Evolutionary conservation across 192 early-diverging fungal species (phyloP).

Genomic region (Backusella macrospora): DNA sequence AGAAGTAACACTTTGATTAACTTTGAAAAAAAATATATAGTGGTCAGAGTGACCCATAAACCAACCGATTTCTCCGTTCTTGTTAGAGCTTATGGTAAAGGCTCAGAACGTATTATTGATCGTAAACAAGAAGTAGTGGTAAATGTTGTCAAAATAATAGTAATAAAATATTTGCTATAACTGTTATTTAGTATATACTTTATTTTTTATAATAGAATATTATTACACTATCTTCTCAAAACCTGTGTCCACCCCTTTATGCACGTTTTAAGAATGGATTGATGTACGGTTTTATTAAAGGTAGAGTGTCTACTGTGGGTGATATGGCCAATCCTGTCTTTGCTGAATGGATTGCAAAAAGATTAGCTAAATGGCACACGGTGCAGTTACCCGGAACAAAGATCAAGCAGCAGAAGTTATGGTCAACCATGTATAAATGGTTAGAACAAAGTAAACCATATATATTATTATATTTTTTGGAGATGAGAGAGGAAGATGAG

Average conservation of each 20-base stretch:
- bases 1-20: neutral
- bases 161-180: neutral
- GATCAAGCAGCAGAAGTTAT: conserved; percentile 57
- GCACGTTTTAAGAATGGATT: conserved; percentile 88
- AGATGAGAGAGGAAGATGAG: neutral
- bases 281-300: conserved; percentile 86
- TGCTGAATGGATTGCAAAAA: conserved; percentile 73
- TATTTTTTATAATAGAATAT: conserved; percentile 66
- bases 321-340: conserved; percentile 78
- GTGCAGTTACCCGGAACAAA: conserved; percentile 52
- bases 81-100: conserved; percentile 86
- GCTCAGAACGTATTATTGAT: conserved; percentile 87
- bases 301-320: conserved; percentile 67
- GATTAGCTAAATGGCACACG: conserved; percentile 83
- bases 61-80: conserved; percentile 63
- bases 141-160: conserved; percentile 38
- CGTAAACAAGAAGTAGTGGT: conserved; percentile 83
- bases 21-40: conserved; percentile 21
- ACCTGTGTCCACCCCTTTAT: conserved; percentile 77
- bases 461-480: neutral
- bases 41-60: conserved; percentile 73
- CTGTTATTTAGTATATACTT: neutral
- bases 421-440: conserved; percentile 74
- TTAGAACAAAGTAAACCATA: conserved; percentile 57
- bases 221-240: conserved; percentile 65